Conservation (phyloP, 2,329 filamentous ascomycete species). For the Sclerotiophoma versabilis region DNA sequence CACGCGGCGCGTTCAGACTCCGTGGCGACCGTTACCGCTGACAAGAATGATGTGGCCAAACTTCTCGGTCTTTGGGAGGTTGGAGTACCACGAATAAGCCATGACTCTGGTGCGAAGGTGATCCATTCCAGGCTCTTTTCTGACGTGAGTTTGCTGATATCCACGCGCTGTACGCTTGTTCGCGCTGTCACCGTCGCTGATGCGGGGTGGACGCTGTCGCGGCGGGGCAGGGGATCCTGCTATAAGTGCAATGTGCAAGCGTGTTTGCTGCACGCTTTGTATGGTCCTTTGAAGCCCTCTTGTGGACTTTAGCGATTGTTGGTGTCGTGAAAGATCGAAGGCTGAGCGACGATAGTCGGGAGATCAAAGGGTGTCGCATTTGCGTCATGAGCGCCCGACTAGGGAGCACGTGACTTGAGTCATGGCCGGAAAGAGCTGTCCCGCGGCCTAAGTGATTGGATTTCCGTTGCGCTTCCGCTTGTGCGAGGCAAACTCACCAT, state of each 20-base stretch:
- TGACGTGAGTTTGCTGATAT: slow-evolving; percentile 3
- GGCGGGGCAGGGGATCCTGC: slow-evolving; percentile 24
- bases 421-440: slow-evolving; percentile 12
- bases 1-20: slow-evolving; percentile 27
- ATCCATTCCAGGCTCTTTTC: slow-evolving; percentile 31
- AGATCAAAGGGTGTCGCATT: slow-evolving; percentile 4
- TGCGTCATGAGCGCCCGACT: slow-evolving; percentile 20
- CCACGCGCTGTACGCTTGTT: slow-evolving; percentile 1
- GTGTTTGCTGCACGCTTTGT: slow-evolving; percentile 11
- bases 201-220: slow-evolving; percentile 24
- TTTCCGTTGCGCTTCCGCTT: slow-evolving; percentile 7
- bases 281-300: slow-evolving; percentile 13
- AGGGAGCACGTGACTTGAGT: slow-evolving; percentile 21
- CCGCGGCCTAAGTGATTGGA: slow-evolving; percentile 7
- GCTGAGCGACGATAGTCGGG: slow-evolving; percentile 1
- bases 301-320: slow-evolving; percentile 19
- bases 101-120: slow-evolving; percentile 28
- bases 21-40: slow-evolving; percentile 30
- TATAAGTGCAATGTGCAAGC: slow-evolving; percentile 17
- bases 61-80: slow-evolving; percentile 33
- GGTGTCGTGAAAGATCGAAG: slow-evolving; percentile 5
- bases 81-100: slow-evolving; percentile 34
- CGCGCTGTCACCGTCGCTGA: slow-evolving; percentile 19
- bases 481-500: background rate
- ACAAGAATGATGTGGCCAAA: slow-evolving; percentile 28